Evolutionary conservation across 306 rosid genomes (phyloP), one percentile per base, ranked within the genome.

Genomic region (Abrus precatorius): DNA sequence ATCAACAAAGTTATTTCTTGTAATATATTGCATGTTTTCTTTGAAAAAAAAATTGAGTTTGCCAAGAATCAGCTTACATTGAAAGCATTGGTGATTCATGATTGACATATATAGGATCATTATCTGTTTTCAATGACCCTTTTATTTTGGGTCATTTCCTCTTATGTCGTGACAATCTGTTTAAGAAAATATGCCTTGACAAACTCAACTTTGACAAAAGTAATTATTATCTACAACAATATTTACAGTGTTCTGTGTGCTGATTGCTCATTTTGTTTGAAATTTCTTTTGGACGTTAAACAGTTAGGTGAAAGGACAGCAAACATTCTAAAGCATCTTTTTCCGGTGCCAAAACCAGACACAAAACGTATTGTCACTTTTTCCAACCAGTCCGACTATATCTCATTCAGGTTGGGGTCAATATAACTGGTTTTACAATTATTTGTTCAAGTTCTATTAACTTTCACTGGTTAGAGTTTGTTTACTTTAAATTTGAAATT

Each of bases 311-410:
- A 89, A 77, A 88, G 99, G 86, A 69, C 97, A 36, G 91, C 93
- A 68, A 95, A 88, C 86, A 88, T 95, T 86, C 84, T 95, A 78
- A 93, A 91, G 87, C 77, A 93, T 85, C 94, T 95, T 49, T 93
- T 95, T 78, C 99, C 97, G 0, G 92, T 90, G 82, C 98, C 99
- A 53, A 95, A 95, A 91, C 93, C 91, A 8, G 98, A 95, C 84
- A 88, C 96, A 2, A 95, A 93, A 71, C 97, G 99, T 29, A 86
- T 95, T 27, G 85, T 93, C 67, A 91, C 99, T 60, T 91, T 93
- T 66, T 83, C 94, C 36, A 95, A 95, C 87, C 86, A 87, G 76
- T 90, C 92, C 52, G 98, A 95, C 80, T 91, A 88, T 73, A 78
- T 95, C 82, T 95, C 97, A 4, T 95, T 95, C 88, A 95, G 99